Percentiles rank a stretch among this genome's conserved stretches.
Evolutionary conservation across 768 basidiomycete genomes (phyloP).

Genomic region (Gloeophyllum trabeum): DNA sequence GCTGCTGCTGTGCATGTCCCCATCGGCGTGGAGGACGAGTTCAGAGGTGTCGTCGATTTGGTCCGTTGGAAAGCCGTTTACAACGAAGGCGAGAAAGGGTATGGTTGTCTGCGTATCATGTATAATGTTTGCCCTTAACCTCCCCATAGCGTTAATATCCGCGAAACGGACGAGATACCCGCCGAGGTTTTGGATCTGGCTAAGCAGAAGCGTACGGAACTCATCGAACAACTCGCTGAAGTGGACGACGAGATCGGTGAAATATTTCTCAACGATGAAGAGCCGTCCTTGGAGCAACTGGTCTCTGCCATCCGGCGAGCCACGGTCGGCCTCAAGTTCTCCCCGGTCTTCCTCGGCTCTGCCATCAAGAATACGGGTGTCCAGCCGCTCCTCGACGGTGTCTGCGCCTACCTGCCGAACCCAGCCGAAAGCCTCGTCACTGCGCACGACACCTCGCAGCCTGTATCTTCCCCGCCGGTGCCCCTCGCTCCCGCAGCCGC

Average conservation of each 20-base stretch:
- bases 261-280: conserved; percentile 75
- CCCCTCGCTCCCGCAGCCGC: conserved; percentile 73
- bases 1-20: conserved; percentile 96
- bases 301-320: conserved; percentile 80
- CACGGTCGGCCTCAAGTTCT: conserved; percentile 82
- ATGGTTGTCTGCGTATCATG: conserved; percentile 9
- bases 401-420: conserved; percentile 90
- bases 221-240: conserved; percentile 92
- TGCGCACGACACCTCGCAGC: conserved; percentile 74
- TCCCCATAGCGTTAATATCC: conserved; percentile 50
- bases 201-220: conserved; percentile 75
- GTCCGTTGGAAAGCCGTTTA: conserved; percentile 92
- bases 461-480: conserved; percentile 54
- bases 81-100: conserved; percentile 95
- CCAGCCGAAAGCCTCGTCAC: conserved; percentile 70
- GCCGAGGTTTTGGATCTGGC: conserved; percentile 62
- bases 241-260: conserved; percentile 95
- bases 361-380: conserved; percentile 97
- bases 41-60: conserved; percentile 88
- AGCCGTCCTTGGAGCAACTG: conserved; percentile 63
- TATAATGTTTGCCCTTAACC: conserved; percentile 1
- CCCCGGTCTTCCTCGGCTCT: conserved; percentile 93
- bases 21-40: conserved; percentile 81
- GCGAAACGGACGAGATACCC: conserved; percentile 84
- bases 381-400: conserved; percentile 88